Percentiles rank a stretch among this genome's conserved stretches.
Conservation (phyloP, 768 basidiomycete species). For the Cystofilobasidium bisporidii region DNA sequence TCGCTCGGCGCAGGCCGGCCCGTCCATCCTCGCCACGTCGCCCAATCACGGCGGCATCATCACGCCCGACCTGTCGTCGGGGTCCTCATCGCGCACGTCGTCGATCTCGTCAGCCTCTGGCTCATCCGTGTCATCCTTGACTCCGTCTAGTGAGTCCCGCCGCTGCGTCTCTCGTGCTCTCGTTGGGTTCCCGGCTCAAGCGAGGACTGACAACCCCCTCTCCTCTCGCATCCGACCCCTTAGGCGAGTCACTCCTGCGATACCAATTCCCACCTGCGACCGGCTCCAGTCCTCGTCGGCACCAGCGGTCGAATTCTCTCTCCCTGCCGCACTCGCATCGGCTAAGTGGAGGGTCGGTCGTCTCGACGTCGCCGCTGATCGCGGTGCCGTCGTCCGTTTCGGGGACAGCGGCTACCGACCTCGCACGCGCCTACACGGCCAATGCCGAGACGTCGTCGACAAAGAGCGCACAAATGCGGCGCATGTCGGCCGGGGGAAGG, state of each 20-base stretch:
- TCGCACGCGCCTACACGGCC: neutral
- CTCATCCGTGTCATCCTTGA: neutral
- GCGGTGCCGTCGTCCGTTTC: neutral
- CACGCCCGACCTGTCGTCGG: neutral
- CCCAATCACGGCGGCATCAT: neutral
- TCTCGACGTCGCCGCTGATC: neutral
- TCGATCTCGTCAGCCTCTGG: neutral
- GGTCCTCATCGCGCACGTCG: neutral
- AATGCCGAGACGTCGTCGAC: neutral
- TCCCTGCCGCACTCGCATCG: neutral
- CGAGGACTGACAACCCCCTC: too few relatives aligned
- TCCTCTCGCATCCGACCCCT: too few relatives aligned
- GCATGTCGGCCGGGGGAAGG: neutral
- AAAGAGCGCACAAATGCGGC: neutral
- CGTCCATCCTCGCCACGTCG: conserved; percentile 6
- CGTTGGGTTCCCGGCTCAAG: too few relatives aligned
- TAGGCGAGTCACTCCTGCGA: neutral
- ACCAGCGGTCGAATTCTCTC: neutral
- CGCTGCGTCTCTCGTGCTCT: too few relatives aligned
- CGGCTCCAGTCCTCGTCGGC: neutral
- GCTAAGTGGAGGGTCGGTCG: neutral
- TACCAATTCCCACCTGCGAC: neutral
- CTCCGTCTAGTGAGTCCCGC: neutral
- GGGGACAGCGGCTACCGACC: neutral
- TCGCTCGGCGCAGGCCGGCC: neutral